Base-by-base conservation (phyloP, 495 filamentous ascomycete species). In the Trichoderma asperelloides region DNA sequence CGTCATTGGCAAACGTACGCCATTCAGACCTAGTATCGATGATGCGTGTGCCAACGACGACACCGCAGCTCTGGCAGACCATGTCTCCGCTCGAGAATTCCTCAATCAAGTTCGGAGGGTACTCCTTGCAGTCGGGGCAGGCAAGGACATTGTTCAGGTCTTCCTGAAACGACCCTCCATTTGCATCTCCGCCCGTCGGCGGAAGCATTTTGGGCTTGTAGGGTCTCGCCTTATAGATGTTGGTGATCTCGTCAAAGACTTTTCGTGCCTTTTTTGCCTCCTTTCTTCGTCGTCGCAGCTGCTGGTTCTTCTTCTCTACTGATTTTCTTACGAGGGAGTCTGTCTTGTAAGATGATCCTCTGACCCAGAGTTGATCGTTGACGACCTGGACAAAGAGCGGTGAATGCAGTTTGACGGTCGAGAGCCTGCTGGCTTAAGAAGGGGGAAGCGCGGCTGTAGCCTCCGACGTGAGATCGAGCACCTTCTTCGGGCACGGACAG, bases 1-100 rank as follows among this genome's bases (percentile, higher is more conserved):
- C 96, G 71, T 98, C 95, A 78, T 97, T 97, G 68, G 91, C 89
- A 77, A 98, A 98, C 9, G 96, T 98, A 72, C 95, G 91, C 95
- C 95, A 98, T 80, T 98, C 95, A 64, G 92, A 96, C 64, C 96
- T 89, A 68, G 92, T 92, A 72, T 98, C 95, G 65, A 98, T 91
- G 71, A 95, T 91, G 68, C 92, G 89, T 74, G 94, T 91, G 64
- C 88, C 88, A 41, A 98, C 82, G 15, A 98, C 95, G n/a, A 97
- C 78, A 27, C 95, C 95, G 71, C 95, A 98, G 25, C 89, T 91
- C 18, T 82, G 89, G 76, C 95, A 98, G 63, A 98, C 92, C 72
- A 93, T 91, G 76, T 98, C 93, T 62, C 96, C 95, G 15, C 87
- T 89, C 4, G 92, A 89, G 72, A 91, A 93, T 72, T 97, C 95